phyloP scores from a whole-genome alignment of 1,284 basidiomycete genomes.

The Vanrija sp. region DNA sequence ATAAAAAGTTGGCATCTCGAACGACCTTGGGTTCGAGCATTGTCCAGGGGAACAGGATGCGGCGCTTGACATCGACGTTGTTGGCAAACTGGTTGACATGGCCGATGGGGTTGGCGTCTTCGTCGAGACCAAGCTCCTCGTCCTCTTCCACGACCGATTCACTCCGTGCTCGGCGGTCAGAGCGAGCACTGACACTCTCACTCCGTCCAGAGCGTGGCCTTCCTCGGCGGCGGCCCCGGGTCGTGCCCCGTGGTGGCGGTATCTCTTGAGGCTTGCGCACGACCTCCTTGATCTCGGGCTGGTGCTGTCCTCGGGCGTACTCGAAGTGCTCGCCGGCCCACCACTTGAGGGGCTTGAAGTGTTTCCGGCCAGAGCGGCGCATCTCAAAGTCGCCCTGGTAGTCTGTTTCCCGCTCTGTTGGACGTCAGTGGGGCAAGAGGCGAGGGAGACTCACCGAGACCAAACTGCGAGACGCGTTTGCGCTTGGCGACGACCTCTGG shows the following conservation, averaged over 20 bases:
- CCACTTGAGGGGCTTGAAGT: constrained; percentile 75
- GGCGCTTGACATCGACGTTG: constrained; percentile 60
- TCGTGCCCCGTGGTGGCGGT: background rate
- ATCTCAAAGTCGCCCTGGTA: constrained; percentile 55
- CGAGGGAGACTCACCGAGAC: constrained; percentile 6
- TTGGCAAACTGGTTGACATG: constrained; percentile 66
- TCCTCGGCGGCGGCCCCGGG: background rate
- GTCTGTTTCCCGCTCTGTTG: constrained; percentile 18
- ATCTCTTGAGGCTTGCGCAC: constrained; percentile 38
- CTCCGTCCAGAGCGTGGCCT: background rate
- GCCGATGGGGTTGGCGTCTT: constrained; percentile 64
- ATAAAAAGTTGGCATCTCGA: constrained; percentile 67
- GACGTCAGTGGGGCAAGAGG: background rate
- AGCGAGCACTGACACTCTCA: background rate
- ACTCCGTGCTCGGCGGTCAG: constrained; percentile 53
- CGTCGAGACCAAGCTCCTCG: constrained; percentile 68
- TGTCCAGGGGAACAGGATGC: constrained; percentile 51
- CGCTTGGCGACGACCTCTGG: constrained; percentile 6
- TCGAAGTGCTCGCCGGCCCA: constrained; percentile 91
- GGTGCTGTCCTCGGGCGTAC: constrained; percentile 61
- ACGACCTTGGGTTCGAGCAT: constrained; percentile 59
- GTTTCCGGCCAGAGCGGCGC: constrained; percentile 68
- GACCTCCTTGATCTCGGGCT: constrained; percentile 77
- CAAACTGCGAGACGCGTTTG: constrained; percentile 4
- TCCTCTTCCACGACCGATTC: constrained; percentile 18